Base-by-base conservation (phyloP, 2,329 filamentous ascomycete species). In the Penicillium janthinellum region DNA sequence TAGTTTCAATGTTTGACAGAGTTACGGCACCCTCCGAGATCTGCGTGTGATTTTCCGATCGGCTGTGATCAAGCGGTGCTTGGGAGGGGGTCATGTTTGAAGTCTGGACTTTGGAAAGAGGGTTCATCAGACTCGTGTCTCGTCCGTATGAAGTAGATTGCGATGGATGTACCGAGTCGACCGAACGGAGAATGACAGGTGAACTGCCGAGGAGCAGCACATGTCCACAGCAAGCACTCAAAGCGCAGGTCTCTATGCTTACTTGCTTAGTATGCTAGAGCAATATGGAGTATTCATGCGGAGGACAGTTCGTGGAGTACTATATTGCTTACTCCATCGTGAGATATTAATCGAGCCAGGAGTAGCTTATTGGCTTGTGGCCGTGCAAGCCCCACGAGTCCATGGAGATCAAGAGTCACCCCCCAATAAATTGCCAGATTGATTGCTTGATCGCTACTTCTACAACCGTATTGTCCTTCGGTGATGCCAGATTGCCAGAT, bases 21-120 rank as follows among this genome's bases (percentile, higher is more conserved):
- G 38, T 22, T 49, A 38, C 47, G 47, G 59, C 57, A 59, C 48
- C 50, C 53, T 31, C 59, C 59, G 53, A 56, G 20, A 38, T 45
- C 49, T 51, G 44, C 15, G 35, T 58, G 48, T 60, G 50, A 45
- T 47, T 55, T 47, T 47, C 53, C 31, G 35, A 54, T 47, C 56
- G 49, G 51, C 39, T 22, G 51, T 34, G 53, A 47, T 47, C 15
- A 20, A 22, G 8, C 11, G 17, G 17, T 44, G 12, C 41, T 25
- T 6, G 41, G 20, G 12, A 11, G 41, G 14, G 22, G 44, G 31
- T 47, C 44, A 14, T 31, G 31, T 31, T 31, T 31, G 31, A 31
- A 10, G 31, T 31, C 8, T 8, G 31, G 7, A 10, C 31, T 14
- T 47, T 28, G 7, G 7, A 15, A 47, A 31, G 22, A 47, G 25